A percentile compares a stretch with the other conserved stretches of the same genome.
phyloP scores from a whole-genome alignment of 805 yeast genomes.

The Maudiozyma serrabonitensis region DNA sequence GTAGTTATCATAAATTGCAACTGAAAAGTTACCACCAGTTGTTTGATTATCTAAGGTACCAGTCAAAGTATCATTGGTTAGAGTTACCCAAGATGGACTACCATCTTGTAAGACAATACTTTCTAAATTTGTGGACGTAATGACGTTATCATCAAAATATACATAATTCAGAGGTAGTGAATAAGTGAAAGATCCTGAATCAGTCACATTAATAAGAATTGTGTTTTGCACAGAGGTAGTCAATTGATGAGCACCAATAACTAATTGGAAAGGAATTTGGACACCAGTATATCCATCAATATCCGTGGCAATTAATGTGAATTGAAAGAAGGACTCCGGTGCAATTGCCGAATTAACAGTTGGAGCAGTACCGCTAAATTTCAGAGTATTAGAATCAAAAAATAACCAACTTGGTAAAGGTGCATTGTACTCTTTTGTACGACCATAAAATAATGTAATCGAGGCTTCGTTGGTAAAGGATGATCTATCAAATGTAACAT shows the following conservation, averaged over 20 bases:
- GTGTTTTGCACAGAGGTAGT: slow-evolving; percentile 54
- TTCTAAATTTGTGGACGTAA: slow-evolving; percentile 45
- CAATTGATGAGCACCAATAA: slow-evolving; percentile 83
- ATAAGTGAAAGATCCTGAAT: slow-evolving; percentile 43
- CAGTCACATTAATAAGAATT: slow-evolving; percentile 57
- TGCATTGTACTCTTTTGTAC: slow-evolving; percentile 60
- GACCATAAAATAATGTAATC: slow-evolving; percentile 55
- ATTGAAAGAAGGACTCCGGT: slow-evolving; percentile 64
- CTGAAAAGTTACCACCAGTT: slow-evolving; percentile 34
- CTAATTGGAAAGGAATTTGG: slow-evolving; percentile 55
- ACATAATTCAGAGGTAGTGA: slow-evolving; percentile 56
- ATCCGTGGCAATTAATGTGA: slow-evolving; percentile 73
- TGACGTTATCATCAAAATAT: slow-evolving; percentile 48
- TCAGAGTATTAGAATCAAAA: slow-evolving; percentile 51
- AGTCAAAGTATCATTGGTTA: slow-evolving; percentile 36
- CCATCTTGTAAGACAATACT: slow-evolving; percentile 38
- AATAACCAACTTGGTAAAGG: slow-evolving; percentile 87
- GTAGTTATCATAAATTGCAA: slow-evolving; percentile 48
- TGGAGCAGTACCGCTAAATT: slow-evolving; percentile 85
- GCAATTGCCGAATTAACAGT: slow-evolving; percentile 78
- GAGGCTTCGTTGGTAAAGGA: slow-evolving; percentile 48
- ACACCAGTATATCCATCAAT: slow-evolving; percentile 64
- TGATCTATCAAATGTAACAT: slow-evolving; percentile 49
- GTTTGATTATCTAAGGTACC: slow-evolving; percentile 49
- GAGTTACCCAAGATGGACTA: slow-evolving; percentile 48